phyloP scores from a whole-genome alignment of 2,329 filamentous ascomycete species.

The Raffaelea albimanens region DNA sequence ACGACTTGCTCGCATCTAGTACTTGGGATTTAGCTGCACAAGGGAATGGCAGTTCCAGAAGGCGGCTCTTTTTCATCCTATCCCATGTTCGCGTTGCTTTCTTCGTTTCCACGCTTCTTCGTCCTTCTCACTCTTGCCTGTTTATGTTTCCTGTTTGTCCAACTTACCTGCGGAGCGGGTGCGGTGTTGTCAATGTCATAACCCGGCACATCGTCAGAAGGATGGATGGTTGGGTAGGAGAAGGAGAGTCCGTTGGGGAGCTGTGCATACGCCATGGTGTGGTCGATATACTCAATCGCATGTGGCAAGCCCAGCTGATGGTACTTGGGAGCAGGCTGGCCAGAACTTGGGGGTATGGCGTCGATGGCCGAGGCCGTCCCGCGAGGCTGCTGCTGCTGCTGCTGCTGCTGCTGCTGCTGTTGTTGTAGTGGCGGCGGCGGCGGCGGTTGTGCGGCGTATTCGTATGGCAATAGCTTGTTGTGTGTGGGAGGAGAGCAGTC shows the following conservation, averaged over 20 bases:
- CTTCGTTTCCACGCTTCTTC: no score
- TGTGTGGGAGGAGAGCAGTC: constrained; percentile 31
- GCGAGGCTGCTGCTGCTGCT: no score
- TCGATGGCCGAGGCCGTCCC: constrained; percentile 20
- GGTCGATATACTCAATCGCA: constrained; percentile 18
- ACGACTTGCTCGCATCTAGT: not conserved
- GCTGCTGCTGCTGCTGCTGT: no score
- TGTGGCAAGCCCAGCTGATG: constrained; percentile 26
- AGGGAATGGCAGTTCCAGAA: no score
- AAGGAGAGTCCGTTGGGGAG: constrained; percentile 10
- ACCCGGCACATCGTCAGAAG: constrained; percentile 1
- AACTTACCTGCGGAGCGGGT: constrained; percentile 6
- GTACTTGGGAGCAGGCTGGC: constrained; percentile 28
- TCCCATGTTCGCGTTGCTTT: no score
- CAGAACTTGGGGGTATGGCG: constrained; percentile 19
- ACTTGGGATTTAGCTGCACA: no score
- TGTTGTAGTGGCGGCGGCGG: no score
- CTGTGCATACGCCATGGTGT: constrained; percentile 21
- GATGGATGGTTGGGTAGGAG: constrained; percentile 8
- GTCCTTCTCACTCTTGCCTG: no score
- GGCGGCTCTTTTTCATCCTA: no score
- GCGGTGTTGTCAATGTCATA: constrained; percentile 1
- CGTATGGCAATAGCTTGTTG: constrained; percentile 34
- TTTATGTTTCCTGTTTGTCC: no score
- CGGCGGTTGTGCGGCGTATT: constrained; percentile 21